These are phyloP conservation scores for Russula virescens DNA, from an alignment of 768 basidiomycete genomes.

Conservation along the genomic window DNA sequence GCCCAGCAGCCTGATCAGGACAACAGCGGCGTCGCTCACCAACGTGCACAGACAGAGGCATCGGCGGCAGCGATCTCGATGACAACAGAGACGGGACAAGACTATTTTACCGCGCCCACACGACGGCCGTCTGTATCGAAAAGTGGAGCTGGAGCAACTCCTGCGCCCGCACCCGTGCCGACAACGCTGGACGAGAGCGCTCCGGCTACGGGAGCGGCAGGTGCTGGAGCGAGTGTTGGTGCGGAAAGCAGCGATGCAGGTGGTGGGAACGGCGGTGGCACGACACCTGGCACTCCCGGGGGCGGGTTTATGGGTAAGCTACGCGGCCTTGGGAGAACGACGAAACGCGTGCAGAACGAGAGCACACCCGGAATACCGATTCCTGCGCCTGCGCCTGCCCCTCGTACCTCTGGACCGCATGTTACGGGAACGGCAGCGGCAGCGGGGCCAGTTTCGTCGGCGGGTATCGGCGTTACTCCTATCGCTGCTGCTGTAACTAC, in stretches of 20 bases:
- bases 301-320: conserved; percentile 74
- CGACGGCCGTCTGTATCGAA: conserved; percentile 43
- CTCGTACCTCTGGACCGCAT: background rate
- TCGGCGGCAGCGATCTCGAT: background rate
- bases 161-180: conserved; percentile 28
- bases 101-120: conserved; percentile 48
- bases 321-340: conserved; percentile 64
- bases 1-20: background rate
- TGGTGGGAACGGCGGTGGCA: background rate
- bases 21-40: background rate
- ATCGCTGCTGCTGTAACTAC: background rate
- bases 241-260: conserved; percentile 5
- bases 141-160: conserved; percentile 30
- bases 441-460: background rate
- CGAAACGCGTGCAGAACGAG: conserved; percentile 35
- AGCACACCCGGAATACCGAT: conserved; percentile 22
- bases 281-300: conserved; percentile 27
- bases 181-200: conserved; percentile 40
- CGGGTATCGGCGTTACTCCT: background rate
- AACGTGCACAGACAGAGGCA: conserved; percentile 4
- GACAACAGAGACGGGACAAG: conserved; percentile 30
- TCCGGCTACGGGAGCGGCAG: conserved; percentile 19
- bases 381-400: background rate
- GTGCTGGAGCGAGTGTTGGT: background rate
- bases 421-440: background rate